A percentile compares a stretch with the other conserved stretches of the same genome.
These are phyloP conservation scores for Nemania sp. DNA, from an alignment of 2,329 filamentous ascomycete species.

Conservation along the genomic window DNA sequence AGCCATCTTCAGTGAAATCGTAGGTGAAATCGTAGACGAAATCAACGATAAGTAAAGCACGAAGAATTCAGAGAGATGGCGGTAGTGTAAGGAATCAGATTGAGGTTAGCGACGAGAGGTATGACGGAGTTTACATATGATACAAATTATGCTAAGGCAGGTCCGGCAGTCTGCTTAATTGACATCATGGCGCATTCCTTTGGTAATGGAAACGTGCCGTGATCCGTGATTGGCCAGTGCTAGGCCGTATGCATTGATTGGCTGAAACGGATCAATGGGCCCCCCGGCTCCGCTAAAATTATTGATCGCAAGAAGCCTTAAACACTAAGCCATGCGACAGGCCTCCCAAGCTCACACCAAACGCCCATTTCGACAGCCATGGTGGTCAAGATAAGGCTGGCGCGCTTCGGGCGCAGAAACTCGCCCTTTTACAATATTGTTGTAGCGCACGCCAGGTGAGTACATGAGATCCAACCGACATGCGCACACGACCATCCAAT, in stretches of 20 bases:
- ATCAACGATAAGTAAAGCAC: conserved; percentile 14
- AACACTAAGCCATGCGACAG: too few species aligned
- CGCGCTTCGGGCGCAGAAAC: conserved; percentile 88
- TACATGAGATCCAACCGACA: background rate
- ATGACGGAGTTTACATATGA: background rate
- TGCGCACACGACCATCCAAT: background rate
- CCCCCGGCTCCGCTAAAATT: conserved; percentile 41
- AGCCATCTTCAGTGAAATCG: too few species aligned
- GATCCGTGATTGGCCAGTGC: conserved; percentile 16
- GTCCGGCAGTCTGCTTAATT: too few species aligned
- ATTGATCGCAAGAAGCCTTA: too few species aligned
- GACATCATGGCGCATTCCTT: conserved; percentile 26
- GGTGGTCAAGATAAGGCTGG: conserved; percentile 92
- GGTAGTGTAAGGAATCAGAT: background rate
- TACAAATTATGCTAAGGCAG: background rate
- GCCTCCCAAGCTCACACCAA: background rate
- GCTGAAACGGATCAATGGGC: conserved; percentile 43
- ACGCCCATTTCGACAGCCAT: conserved; percentile 50
- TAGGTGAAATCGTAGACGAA: too few species aligned
- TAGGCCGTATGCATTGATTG: conserved; percentile 27
- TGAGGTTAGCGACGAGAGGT: background rate
- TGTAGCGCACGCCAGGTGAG: conserved; percentile 86
- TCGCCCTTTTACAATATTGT: conserved; percentile 98
- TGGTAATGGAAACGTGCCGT: background rate
- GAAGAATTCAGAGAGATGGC: background rate